A percentile compares a stretch with the other conserved stretches of the same genome.
Evolutionary conservation across 2,329 filamentous ascomycete species (phyloP).

Genomic region (Coniochaeta ligniaria): DNA sequence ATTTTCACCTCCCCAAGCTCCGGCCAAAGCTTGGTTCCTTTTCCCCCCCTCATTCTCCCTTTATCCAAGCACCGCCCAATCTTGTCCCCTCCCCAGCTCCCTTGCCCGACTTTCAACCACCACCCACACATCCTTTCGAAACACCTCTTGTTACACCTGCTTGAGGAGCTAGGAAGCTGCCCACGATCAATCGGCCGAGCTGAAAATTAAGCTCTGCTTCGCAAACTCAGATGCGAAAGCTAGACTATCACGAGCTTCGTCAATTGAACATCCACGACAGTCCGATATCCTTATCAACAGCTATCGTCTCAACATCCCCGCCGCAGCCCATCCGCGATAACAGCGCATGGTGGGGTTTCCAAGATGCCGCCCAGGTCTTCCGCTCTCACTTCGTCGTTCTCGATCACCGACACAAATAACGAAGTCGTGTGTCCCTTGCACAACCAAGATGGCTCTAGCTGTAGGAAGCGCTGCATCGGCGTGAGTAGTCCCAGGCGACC

Average conservation of each 20-base stretch:
- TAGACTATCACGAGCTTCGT: neutral
- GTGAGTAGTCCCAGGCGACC: slow-evolving; percentile 51
- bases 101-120: slow-evolving; percentile 8
- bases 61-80: slow-evolving; percentile 1
- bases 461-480: slow-evolving; percentile 94
- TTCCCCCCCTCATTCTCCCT: neutral
- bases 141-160: slow-evolving; percentile 36
- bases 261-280: neutral
- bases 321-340: slow-evolving; percentile 8
- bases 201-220: neutral
- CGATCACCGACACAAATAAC: slow-evolving; percentile 84
- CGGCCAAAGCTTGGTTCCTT: neutral
- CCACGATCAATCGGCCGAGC: slow-evolving; percentile 13
- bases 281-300: slow-evolving; percentile 15
- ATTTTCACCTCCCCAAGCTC: neutral
- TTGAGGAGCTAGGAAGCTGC: slow-evolving; percentile 28
- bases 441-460: slow-evolving; percentile 94
- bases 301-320: slow-evolving; percentile 12
- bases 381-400: slow-evolving; percentile 76
- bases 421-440: slow-evolving; percentile 94
- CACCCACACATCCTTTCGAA: slow-evolving; percentile 27
- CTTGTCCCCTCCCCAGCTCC: neutral
- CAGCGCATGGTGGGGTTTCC: slow-evolving; percentile 47
- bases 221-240: neutral
- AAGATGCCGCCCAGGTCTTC: slow-evolving; percentile 85